Evolutionary conservation across 306 rosid species (phyloP), one percentile per base, ranked within the genome.

Genomic region (Cucurbita ficifolia): DNA sequence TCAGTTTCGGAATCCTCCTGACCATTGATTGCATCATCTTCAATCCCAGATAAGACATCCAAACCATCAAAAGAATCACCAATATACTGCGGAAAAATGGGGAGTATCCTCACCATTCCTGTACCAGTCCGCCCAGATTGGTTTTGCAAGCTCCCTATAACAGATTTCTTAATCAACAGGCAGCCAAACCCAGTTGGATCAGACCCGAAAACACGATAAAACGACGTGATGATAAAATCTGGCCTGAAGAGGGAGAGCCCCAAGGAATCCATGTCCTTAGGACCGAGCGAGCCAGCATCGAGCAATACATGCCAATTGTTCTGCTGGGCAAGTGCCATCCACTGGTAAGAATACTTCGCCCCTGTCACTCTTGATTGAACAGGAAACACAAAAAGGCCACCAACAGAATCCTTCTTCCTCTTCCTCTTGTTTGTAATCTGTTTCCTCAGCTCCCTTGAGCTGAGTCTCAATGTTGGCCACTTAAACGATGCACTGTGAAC

Each of bases 271-370:
- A 94, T 94, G 85, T 94, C 99, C 83, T 94, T 94, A 16, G 99
- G 99, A 76, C 97, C 99, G 82, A 94, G 77, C 2, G 99, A 91
- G n/a, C 99, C 99, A 7, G 99, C 99, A 76, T 94, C 99, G 40
- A 94, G 89, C 77, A 91, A 78, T 17, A 94, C 99, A 77, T 94
- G 99, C 99, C 99, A 94, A 72, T 94, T 94, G 80, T 94, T 94
- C 80, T 94, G 99, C 83, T 94, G 99, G 4, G 99, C 99, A 59
- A 94, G 87, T 9, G 99, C 92, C 98, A 94, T 94, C 99, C 99
- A 94, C 84, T 94, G 99, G 73, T 94, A 94, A 2, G 99, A 94
- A 85, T 91, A 94, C 91, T 94, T 94, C 2, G 96, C 88, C 45
- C 99, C 99, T 16, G 99, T 94, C 2, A 94, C 99, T 82, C 99